Percentiles rank a stretch among this genome's conserved stretches.
Conservation (phyloP, 2,329 filamentous ascomycete species). For the Calonectria pauciramosa region DNA sequence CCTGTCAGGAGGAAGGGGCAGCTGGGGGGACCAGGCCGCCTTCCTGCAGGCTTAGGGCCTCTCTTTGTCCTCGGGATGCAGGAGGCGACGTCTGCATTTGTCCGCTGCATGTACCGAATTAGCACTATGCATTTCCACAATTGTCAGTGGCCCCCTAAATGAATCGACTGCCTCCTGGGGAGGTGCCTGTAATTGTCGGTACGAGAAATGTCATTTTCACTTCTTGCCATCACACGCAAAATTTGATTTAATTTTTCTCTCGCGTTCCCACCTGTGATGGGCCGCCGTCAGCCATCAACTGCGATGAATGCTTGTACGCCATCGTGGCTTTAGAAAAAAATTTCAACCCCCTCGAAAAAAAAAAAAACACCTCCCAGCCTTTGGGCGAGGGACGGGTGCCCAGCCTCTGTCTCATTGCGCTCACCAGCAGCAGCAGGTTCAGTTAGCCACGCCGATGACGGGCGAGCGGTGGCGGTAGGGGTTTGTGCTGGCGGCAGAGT, state of each 20-base stretch:
- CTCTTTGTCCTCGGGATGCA: constrained; percentile 13
- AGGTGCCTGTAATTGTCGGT: constrained; percentile 1
- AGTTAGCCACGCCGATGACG: constrained; percentile 31
- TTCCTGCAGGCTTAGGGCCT: background rate
- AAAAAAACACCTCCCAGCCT: constrained; percentile 9
- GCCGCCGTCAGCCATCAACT: background rate
- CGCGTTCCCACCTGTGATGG: background rate
- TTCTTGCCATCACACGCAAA: background rate
- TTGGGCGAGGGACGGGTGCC: constrained; percentile 12
- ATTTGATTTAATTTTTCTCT: background rate
- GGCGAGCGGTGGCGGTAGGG: constrained; percentile 37
- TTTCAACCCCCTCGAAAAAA: background rate
- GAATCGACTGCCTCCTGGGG: background rate
- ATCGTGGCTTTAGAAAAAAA: background rate
- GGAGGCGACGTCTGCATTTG: constrained; percentile 23
- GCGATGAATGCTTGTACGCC: background rate
- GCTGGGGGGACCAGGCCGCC: constrained; percentile 7
- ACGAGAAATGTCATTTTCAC: background rate
- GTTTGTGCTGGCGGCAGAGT: constrained; percentile 33
- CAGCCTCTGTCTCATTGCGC: constrained; percentile 33
- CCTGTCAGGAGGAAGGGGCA: constrained; percentile 30
- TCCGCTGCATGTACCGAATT: constrained; percentile 18
- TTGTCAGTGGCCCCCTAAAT: constrained; percentile 10
- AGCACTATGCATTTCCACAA: constrained; percentile 17
- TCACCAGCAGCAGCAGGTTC: constrained; percentile 17